Evolutionary conservation across 306 rosid genomes (phyloP), one percentile per base, ranked within the genome.

Genomic region (Lotus japonicus): DNA sequence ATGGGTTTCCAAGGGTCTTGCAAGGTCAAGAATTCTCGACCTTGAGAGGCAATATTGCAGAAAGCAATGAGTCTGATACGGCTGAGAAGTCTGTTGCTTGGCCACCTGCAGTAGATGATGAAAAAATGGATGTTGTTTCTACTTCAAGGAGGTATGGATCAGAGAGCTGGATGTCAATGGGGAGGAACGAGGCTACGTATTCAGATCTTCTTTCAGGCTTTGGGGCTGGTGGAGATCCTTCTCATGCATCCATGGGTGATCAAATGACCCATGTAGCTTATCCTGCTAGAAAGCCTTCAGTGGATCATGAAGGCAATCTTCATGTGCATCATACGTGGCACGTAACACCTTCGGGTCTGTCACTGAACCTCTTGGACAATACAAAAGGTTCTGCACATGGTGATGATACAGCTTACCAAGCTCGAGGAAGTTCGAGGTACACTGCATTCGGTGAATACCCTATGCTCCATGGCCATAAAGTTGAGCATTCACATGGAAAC

Each of bases 11-110:
- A 43, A 85, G 89, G 92, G 96, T 82, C 89, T 91, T 89, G 97
- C 97, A 87, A 86, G 97, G 96, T 91, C 97, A 91, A 91, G 97
- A 91, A 65, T 80, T 79, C 58, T 17, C 91, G 88, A 85, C 89
- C 85, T 82, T 85, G 85, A 79, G 85, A 70, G 96, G 83, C 74
- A 86, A 80, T 70, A 72, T 83, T 43, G 79, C 46, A 3, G 97
- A 86, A 49, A 81, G 89, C 36, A 88, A 78, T 2, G 86, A 83
- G 61, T 71, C 81, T 28, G 96, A 82, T 66, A 61, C 78, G 17
- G 84, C 81, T 15, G 94, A 83, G 62, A 88, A 85, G 77, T 77
- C 91, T 23, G 80, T 63, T 69, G 88, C 58, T 43, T 80, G 94
- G 94, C 83, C 84, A 8, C 77, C 81, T 63, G 78, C 83, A 0